Evolutionary conservation across 257 asterid species (phyloP), one percentile per base, ranked within the genome.

Genomic region (Rubia yunnanensis): DNA sequence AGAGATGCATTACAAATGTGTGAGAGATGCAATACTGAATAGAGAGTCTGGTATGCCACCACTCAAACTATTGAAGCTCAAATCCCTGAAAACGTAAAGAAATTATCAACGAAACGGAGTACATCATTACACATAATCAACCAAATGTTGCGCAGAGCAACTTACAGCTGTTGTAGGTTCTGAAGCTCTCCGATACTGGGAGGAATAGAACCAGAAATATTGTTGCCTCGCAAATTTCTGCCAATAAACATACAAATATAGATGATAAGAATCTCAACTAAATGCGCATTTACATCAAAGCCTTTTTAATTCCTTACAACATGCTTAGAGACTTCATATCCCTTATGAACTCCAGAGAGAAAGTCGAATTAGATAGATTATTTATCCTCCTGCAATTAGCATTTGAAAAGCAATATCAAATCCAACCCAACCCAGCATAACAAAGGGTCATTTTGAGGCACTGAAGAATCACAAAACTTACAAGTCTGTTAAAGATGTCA

Each of bases 1-100:
- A 58, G n/a, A 56, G 53, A 49, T 17, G 46, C 62, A 44, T 81
- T 84, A 83, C 96, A 86, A 62, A 81, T 78, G 67, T 54, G 78
- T 79, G 55, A 88, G 88, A 53, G 75, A 64, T 63, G 62, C 70
- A 60, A 73, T 78, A 46, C 83, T 84, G 82, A 91, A 78, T 66
- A 91, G 85, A 18, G 74, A 68, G 15, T 76, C 83, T 26, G 96
- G 91, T 63, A 84, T 64, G 58, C 58, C 44, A 57, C 89, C 98
- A 2, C 79, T 78, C 80, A 91, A 76, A 78, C 78, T 83, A 80
- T 91, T 91, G 91, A 83, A 88, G 86, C 96, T 86, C 85, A 91
- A 82, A 75, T 91, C 98, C 85, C 98, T 91, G 86, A 73, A 71
- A 72, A 78, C 61, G 48, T 58, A 30, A 36, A 67, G 30, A 31